These are phyloP conservation scores for Elsinoe ampelina DNA, from an alignment of 2,329 filamentous ascomycete genomes.

Conservation along the genomic window DNA sequence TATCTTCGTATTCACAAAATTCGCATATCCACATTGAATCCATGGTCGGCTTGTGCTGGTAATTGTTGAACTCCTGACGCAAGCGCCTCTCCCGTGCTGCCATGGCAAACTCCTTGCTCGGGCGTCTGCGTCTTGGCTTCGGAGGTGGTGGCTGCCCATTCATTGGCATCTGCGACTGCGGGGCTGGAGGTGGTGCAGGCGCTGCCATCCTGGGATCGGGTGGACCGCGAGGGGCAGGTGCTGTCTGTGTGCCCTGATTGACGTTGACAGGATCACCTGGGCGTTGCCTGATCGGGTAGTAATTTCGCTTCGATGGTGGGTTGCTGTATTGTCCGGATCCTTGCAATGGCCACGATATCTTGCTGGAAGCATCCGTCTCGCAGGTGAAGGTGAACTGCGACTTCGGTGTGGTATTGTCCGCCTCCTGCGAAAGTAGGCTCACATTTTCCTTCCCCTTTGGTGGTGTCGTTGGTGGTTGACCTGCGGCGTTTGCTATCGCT, in stretches of 20 bases:
- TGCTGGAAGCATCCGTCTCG: slow-evolving; percentile 76
- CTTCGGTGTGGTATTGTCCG: slow-evolving; percentile 58
- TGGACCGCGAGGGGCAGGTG: slow-evolving; percentile 19
- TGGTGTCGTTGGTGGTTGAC: slow-evolving; percentile 47
- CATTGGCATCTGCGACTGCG: slow-evolving; percentile 31
- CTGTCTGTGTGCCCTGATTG: slow-evolving; percentile 24
- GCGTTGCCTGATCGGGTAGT: slow-evolving; percentile 12
- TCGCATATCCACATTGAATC: slow-evolving; percentile 93
- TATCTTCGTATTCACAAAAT: slow-evolving; percentile 95
- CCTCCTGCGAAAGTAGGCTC: slow-evolving; percentile 65
- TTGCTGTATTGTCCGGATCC: slow-evolving; percentile 24
- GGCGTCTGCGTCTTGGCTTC: slow-evolving; percentile 50
- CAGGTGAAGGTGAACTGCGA: slow-evolving; percentile 96
- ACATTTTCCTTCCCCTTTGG: slow-evolving; percentile 64
- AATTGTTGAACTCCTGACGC: slow-evolving; percentile 67
- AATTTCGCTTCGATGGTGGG: slow-evolving; percentile 11
- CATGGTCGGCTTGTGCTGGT: slow-evolving; percentile 57
- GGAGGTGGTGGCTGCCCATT: slow-evolving; percentile 33
- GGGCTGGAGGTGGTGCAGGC: slow-evolving; percentile 19
- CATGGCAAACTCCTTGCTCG: slow-evolving; percentile 60
- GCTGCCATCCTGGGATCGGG: slow-evolving; percentile 6
- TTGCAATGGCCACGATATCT: slow-evolving; percentile 64
- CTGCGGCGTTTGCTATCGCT: slow-evolving; percentile 82
- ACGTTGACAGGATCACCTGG: slow-evolving; percentile 10
- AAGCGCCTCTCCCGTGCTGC: slow-evolving; percentile 71